Evolutionary conservation across 2,329 filamentous ascomycete species (phyloP).

Genomic region (Apiospora marii): DNA sequence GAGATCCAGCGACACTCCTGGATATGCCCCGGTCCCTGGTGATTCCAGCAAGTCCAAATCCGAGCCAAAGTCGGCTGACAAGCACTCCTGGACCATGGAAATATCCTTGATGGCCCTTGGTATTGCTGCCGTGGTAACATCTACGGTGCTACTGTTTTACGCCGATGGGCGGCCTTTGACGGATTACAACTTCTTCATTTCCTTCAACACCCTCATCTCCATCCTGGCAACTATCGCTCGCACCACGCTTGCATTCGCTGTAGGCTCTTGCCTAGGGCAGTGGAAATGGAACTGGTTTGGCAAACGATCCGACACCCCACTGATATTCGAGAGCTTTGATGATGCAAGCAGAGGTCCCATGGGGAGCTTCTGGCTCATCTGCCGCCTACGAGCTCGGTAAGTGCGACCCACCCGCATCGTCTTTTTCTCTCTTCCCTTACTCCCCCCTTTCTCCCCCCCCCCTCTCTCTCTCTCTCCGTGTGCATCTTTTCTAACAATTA

Average conservation of each 20-base stretch:
- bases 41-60: neutral
- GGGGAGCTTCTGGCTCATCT: slow-evolving; percentile 17
- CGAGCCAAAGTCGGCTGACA: neutral
- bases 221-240: slow-evolving; percentile 3
- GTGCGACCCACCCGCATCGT: neutral
- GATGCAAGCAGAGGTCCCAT: slow-evolving; percentile 23
- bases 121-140: neutral
- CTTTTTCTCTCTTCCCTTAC: too few species aligned
- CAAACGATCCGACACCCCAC: neutral
- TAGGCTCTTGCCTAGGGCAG: slow-evolving; percentile 19
- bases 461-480: too few species aligned
- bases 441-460: too few species aligned
- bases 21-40: neutral
- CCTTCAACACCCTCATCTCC: slow-evolving; percentile 24
- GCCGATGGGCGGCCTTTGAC: neutral
- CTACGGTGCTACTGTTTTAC: neutral
- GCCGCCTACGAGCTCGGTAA: neutral
- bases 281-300: slow-evolving; percentile 27
- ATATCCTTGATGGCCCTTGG: neutral
- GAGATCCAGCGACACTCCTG: too few species aligned
- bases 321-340: slow-evolving; percentile 14
- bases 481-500: neutral
- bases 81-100: neutral
- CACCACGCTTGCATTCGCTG: slow-evolving; percentile 11
- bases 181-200: slow-evolving; percentile 1